phyloP scores from a whole-genome alignment of 345 rosid species.

The Erysimum cheiranthoides region DNA sequence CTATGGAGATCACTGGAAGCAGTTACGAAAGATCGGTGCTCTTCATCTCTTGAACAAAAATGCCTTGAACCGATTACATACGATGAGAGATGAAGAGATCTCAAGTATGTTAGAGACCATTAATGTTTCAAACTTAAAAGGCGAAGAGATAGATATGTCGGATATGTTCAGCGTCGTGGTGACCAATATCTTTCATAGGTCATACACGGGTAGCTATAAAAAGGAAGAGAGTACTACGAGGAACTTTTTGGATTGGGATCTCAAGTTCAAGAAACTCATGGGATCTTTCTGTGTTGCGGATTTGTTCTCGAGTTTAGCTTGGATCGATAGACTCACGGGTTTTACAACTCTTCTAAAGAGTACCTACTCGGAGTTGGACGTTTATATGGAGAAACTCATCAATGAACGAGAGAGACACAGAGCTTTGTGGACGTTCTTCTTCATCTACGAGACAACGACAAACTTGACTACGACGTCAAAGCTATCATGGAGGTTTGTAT shows the following conservation, averaged over 20 bases:
- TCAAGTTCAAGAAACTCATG: slow-evolving; percentile 45
- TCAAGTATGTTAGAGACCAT: slow-evolving; percentile 10
- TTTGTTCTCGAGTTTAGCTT: slow-evolving; percentile 32
- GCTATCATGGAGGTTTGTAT: slow-evolving; percentile 44
- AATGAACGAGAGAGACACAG: slow-evolving; percentile 33
- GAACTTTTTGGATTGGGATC: slow-evolving; percentile 50
- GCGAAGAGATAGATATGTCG: slow-evolving; percentile 5
- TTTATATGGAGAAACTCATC: slow-evolving; percentile 37
- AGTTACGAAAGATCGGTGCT: slow-evolving; percentile 1
- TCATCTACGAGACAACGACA: slow-evolving; percentile 37
- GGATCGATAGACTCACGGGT: slow-evolving; percentile 35
- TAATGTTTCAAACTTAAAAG: slow-evolving; percentile 1
- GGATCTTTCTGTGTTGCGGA: slow-evolving; percentile 40
- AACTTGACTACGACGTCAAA: slow-evolving; percentile 42
- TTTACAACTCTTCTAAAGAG: slow-evolving; percentile 9
- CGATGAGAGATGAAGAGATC: slow-evolving; percentile 11
- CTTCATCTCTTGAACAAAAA: slow-evolving; percentile 12
- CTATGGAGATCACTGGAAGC: slow-evolving; percentile 2
- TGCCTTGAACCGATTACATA: slow-evolving; percentile 3
- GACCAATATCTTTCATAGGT: slow-evolving; percentile 12
- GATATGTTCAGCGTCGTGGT: background rate
- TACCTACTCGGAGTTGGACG: slow-evolving; percentile 17
- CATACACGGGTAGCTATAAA: background rate
- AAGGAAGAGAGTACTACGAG: slow-evolving; percentile 44
- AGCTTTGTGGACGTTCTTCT: slow-evolving; percentile 42